Evolutionary conservation across 441 rosid genomes (phyloP).

Genomic region (Pelargonium cotyledonis): DNA sequence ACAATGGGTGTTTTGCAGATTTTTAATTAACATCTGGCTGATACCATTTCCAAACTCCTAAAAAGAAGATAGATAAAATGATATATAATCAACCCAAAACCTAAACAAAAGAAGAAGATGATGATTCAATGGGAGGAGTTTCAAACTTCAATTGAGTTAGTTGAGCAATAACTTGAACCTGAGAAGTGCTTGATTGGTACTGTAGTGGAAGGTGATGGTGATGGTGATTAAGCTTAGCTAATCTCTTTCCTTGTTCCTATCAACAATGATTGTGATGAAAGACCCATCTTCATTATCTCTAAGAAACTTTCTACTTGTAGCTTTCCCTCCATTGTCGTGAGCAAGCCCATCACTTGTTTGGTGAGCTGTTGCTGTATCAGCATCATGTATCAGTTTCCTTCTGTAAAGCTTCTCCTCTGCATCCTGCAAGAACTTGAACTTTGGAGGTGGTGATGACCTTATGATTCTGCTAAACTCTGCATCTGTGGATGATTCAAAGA

Average conservation of each 20-base stretch:
- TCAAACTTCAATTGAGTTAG: not conserved
- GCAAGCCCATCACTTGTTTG: slow-evolving; percentile 16
- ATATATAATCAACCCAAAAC: not conserved
- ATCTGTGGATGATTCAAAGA: slow-evolving; percentile 53
- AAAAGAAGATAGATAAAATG: not conserved
- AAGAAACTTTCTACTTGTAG: slow-evolving; percentile 21
- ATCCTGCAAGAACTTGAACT: slow-evolving; percentile 82
- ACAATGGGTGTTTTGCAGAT: slow-evolving; percentile 4
- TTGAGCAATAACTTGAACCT: slow-evolving; percentile 28
- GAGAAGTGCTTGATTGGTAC: slow-evolving; percentile 30
- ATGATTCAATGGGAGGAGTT: not conserved
- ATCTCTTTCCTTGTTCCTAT: slow-evolving; percentile 31
- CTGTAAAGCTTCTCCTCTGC: slow-evolving; percentile 75
- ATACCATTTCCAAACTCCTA: slow-evolving; percentile 1
- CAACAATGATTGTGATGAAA: slow-evolving; percentile 46
- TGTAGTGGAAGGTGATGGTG: slow-evolving; percentile 23
- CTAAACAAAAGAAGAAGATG: not conserved
- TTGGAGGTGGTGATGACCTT: slow-evolving; percentile 67
- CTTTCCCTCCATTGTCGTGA: slow-evolving; percentile 21
- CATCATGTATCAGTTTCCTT: slow-evolving; percentile 38
- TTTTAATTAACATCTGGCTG: not conserved
- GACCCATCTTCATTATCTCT: slow-evolving; percentile 52
- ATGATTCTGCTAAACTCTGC: slow-evolving; percentile 63
- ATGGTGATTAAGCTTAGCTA: slow-evolving; percentile 17
- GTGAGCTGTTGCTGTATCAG: slow-evolving; percentile 17